Percentiles rank a stretch among this genome's conserved stretches.
Evolutionary conservation across 306 rosid genomes (phyloP).

Genomic region (Quercus wislizeni): DNA sequence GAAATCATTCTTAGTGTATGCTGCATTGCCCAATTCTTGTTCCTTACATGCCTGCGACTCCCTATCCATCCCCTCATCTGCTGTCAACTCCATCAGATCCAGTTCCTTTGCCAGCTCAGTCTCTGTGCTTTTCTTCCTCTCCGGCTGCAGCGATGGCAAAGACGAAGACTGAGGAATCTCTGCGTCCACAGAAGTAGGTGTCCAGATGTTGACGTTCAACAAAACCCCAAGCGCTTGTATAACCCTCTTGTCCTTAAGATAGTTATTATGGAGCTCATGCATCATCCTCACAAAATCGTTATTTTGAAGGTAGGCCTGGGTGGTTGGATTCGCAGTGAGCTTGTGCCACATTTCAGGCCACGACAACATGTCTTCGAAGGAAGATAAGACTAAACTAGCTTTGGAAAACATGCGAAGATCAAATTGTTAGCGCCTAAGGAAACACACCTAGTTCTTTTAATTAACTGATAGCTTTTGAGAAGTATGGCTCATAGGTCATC

Average conservation of each 20-base stretch:
- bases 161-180: slow-evolving; percentile 57
- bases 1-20: slow-evolving; percentile 87
- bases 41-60: slow-evolving; percentile 71
- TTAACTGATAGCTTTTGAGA: background rate
- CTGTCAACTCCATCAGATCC: slow-evolving; percentile 44
- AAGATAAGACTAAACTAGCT: background rate
- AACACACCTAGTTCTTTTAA: background rate
- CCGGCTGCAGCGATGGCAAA: slow-evolving; percentile 19
- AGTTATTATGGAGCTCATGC: too few relatives aligned
- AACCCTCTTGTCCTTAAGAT: too few relatives aligned
- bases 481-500: background rate
- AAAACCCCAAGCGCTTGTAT: slow-evolving; percentile 74
- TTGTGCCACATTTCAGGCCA: too few relatives aligned
- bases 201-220: slow-evolving; percentile 11
- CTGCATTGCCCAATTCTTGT: slow-evolving; percentile 84
- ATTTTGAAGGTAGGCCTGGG: too few relatives aligned
- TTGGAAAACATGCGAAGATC: background rate
- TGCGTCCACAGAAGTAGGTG: slow-evolving; percentile 23
- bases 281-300: too few relatives aligned
- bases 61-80: slow-evolving; percentile 49
- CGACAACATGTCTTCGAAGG: too few relatives aligned
- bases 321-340: too few relatives aligned
- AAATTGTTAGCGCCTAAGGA: background rate
- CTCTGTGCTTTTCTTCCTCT: slow-evolving; percentile 55
- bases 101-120: slow-evolving; percentile 51